Percentiles rank a stretch among this genome's conserved stretches.
Evolutionary conservation across 139 green algal species (phyloP).

Genomic region (Microglena sp.): DNA sequence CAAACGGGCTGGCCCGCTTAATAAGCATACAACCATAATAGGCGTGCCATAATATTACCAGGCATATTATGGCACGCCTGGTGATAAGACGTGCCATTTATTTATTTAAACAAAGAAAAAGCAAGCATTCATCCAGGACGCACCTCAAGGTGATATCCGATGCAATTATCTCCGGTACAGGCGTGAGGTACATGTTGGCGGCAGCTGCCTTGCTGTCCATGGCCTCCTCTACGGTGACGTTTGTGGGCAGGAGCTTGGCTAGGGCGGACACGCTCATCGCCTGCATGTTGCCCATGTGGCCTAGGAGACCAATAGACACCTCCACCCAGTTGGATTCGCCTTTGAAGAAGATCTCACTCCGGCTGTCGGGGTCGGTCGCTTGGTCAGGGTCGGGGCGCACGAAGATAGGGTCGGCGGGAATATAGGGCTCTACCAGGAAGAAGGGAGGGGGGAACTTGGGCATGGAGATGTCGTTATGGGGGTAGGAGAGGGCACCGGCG

Average conservation of each 20-base stretch:
- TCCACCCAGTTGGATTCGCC: neutral
- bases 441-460: neutral
- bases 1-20: too few species aligned
- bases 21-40: too few species aligned
- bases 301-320: neutral
- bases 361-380: neutral
- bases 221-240: neutral
- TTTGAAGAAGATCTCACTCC: neutral
- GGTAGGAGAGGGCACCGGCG: neutral
- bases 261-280: neutral
- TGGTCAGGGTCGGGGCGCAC: neutral
- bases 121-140: too few species aligned
- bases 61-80: too few species aligned
- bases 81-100: too few species aligned
- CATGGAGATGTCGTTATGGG: constrained; percentile 2
- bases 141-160: too few species aligned
- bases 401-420: constrained; percentile 1
- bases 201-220: neutral
- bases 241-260: neutral
- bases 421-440: constrained; percentile 6
- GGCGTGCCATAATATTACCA: too few species aligned
- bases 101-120: too few species aligned
- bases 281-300: neutral
- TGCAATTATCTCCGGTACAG: too few species aligned
- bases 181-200: too few species aligned